A percentile compares a stretch with the other conserved stretches of the same genome.
Evolutionary conservation across 345 rosid species (phyloP).

Genomic region (Eucalyptus regnans): DNA sequence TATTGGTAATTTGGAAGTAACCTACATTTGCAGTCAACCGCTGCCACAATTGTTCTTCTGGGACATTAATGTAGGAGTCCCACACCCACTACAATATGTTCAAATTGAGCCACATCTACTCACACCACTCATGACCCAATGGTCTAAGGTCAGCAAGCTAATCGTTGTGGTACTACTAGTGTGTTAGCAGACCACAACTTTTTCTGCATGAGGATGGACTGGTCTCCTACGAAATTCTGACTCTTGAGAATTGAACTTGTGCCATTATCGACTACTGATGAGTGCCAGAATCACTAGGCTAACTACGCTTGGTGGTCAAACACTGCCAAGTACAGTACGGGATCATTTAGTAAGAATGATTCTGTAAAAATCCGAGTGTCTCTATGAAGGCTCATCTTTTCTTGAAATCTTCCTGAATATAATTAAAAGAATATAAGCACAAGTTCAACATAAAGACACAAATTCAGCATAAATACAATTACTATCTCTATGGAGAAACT

Average conservation of each 20-base stretch:
- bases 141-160: not conserved
- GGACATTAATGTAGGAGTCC: not conserved
- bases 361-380: not conserved
- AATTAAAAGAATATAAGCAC: not conserved
- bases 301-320: not conserved
- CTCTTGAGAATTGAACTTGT: not conserved
- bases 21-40: not conserved
- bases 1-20: not conserved
- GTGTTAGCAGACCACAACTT: not conserved
- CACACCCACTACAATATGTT: not conserved
- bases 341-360: not conserved
- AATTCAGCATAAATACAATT: not conserved
- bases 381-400: not conserved
- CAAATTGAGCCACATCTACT: not conserved
- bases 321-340: not conserved
- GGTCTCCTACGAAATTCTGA: not conserved
- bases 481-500: not conserved
- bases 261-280: not conserved
- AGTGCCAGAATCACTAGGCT: not conserved
- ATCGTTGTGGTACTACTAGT: not conserved
- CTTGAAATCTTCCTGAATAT: not conserved
- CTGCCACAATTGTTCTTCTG: not conserved
- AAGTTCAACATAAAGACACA: not conserved
- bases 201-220: not conserved
- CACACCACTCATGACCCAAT: not conserved